Evolutionary conservation across 306 rosid species (phyloP).

Genomic region (Corylus americana): DNA sequence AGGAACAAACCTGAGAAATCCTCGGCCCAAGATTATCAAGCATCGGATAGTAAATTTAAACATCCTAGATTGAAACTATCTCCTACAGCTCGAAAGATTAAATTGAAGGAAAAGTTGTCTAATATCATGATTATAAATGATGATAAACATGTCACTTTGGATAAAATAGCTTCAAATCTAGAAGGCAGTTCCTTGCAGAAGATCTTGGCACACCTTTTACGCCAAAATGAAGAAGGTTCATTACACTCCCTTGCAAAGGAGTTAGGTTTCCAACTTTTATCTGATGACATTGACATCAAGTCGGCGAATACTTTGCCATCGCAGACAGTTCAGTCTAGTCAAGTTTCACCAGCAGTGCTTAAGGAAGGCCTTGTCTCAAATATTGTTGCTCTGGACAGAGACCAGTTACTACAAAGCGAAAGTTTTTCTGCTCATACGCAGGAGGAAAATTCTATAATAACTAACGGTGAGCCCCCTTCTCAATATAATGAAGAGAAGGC

Average conservation of each 20-base stretch:
- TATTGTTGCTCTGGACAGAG: conserved; percentile 34
- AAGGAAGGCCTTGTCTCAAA: conserved; percentile 40
- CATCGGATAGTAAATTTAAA: conserved; percentile 40
- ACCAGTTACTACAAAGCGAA: conserved; percentile 22
- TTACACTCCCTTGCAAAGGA: conserved; percentile 86
- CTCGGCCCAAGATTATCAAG: conserved; percentile 41
- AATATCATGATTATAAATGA: conserved; percentile 59
- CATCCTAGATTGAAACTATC: conserved; percentile 68
- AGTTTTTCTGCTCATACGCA: conserved; percentile 35
- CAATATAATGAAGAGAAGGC: conserved; percentile 42
- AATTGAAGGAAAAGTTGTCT: conserved; percentile 62
- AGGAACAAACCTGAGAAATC: conserved; percentile 37
- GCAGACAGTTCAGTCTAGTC: conserved; percentile 44
- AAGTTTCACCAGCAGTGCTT: conserved; percentile 41
- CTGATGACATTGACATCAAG: conserved; percentile 78
- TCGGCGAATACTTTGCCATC: conserved; percentile 40
- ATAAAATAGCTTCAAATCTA: conserved; percentile 57
- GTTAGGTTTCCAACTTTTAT: conserved; percentile 89
- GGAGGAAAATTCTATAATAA: conserved; percentile 39
- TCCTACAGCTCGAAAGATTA: conserved; percentile 47
- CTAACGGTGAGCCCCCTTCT: conserved; percentile 36
- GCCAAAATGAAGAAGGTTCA: conserved; percentile 56
- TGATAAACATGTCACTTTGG: conserved; percentile 66
- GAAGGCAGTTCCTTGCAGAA: conserved; percentile 71
- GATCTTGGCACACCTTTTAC: conserved; percentile 53